phyloP scores from a whole-genome alignment of 2,329 filamentous ascomycete species.

The Juglanconis juglandina region DNA sequence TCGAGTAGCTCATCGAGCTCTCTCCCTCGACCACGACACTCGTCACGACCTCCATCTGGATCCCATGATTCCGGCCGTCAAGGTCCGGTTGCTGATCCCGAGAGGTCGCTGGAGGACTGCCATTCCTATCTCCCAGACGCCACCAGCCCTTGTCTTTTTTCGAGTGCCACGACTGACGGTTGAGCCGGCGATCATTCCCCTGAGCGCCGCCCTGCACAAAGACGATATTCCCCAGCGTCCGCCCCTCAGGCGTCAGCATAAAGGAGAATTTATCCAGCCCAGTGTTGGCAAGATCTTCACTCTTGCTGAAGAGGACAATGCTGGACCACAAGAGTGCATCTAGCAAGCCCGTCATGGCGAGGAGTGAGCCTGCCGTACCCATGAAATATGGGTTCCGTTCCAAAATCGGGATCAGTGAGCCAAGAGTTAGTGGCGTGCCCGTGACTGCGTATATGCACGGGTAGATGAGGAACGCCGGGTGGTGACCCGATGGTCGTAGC shows the following conservation, averaged over 20 bases:
- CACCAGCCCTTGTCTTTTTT: slow-evolving; percentile 18
- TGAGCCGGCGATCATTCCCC: slow-evolving; percentile 15
- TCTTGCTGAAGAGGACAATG: slow-evolving; percentile 47
- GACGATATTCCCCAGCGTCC: slow-evolving; percentile 41
- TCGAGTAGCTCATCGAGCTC: neutral
- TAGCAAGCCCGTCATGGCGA: slow-evolving; percentile 53
- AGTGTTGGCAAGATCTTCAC: slow-evolving; percentile 39
- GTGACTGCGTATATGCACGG: slow-evolving; percentile 68
- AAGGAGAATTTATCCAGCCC: slow-evolving; percentile 52
- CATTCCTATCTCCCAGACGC: slow-evolving; percentile 13
- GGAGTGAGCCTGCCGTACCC: slow-evolving; percentile 57
- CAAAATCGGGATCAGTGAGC: slow-evolving; percentile 32
- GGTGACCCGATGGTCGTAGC: slow-evolving; percentile 31
- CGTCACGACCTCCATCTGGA: slow-evolving; percentile 31
- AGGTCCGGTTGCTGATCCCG: neutral
- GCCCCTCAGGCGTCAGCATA: slow-evolving; percentile 37
- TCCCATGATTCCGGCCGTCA: slow-evolving; percentile 3
- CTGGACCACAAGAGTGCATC: slow-evolving; percentile 53
- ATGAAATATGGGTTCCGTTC: slow-evolving; percentile 33
- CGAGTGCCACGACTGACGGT: slow-evolving; percentile 16
- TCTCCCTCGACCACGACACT: slow-evolving; percentile 30
- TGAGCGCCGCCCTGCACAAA: slow-evolving; percentile 26
- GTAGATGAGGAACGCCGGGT: slow-evolving; percentile 61
- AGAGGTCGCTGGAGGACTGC: slow-evolving; percentile 5
- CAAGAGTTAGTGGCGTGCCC: slow-evolving; percentile 62